Percentiles rank a stretch among this genome's conserved stretches.
phyloP scores from a whole-genome alignment of 2,329 filamentous ascomycete species.

The Botrytis tulipae region DNA sequence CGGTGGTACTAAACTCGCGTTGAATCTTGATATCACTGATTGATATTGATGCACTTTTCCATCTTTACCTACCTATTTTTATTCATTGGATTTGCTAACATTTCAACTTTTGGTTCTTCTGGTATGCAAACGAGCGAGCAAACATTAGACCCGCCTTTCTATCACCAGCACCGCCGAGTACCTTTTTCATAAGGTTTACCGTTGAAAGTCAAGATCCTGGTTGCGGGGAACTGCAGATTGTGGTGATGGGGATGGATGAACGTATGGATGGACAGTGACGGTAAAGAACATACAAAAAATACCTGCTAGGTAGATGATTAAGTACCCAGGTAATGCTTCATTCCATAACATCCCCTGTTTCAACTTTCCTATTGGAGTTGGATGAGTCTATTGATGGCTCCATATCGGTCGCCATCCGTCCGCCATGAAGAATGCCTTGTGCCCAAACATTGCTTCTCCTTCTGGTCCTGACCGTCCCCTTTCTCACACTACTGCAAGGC shows the following conservation, averaged over 20 bases:
- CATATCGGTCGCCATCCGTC: background rate
- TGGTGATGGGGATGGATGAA: background rate
- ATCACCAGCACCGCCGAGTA: background rate
- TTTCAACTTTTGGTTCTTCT: background rate
- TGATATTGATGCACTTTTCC: background rate
- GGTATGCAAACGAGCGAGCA: background rate
- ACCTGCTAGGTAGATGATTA: background rate
- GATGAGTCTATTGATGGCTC: background rate
- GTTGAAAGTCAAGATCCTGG: background rate
- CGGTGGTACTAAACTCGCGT: background rate
- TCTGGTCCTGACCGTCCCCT: background rate
- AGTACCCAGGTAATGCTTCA: background rate
- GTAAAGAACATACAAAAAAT: background rate
- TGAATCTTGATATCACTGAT: background rate
- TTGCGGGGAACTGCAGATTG: slow-evolving; percentile 1
- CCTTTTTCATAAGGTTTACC: background rate
- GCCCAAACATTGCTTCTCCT: background rate
- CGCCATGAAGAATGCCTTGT: slow-evolving; percentile 20
- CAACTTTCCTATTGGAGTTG: background rate
- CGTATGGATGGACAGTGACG: background rate
- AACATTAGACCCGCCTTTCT: background rate
- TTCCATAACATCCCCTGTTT: background rate
- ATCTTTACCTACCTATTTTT: background rate
- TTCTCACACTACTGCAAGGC: slow-evolving; percentile 9
- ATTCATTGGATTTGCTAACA: background rate